Evolutionary conservation across 495 filamentous ascomycete genomes (phyloP), one percentile per base, ranked within the genome.

Genomic region (Trichodelitschia bisporula): DNA sequence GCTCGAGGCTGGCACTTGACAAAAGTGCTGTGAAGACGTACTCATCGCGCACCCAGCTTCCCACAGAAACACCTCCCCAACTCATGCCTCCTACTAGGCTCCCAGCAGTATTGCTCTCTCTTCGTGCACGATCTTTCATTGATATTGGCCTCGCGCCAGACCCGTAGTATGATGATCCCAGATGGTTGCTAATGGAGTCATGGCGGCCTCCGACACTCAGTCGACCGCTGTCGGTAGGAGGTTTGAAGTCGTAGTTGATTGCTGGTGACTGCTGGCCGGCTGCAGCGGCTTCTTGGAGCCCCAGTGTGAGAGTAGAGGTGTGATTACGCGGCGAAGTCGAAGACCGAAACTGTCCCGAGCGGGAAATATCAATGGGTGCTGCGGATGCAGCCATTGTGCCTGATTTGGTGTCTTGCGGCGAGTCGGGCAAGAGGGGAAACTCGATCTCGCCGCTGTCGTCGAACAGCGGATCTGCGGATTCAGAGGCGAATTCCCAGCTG

Each of bases 1-100:
- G 15, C 1, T 32, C 15, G 17, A 23, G 14, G 17, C 9, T n/a
- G 11, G 14, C 17, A 23, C 11, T 24, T 16, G 24, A 24, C 11
- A 15, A 14, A n/a, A 32, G 21, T 12, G 31, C 31, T 30, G 31
- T 32, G 28, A 34, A 28, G 21, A 82, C 84, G 68, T 66, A 95
- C 86, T 97, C 86, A 57, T 97, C 86, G 43, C 77, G 66, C 51
- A 97, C 83, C 62, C 82, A 95, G 49, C 84, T 93, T 32, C 83
- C 82, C 36, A 95, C 76, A 25, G 86, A 95, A 15, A 89, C 62
- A 33, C 84, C 89, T 45, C 89, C 86, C 82, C 82, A 97, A 47
- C 89, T 95, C 79, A 93, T 89, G 31, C 80, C 83, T 36, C 66
- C 72, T 39, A 83, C 72, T 43, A 93, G 55, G 54, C 89, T 97